These are phyloP conservation scores for Torulaspora maleeae DNA, from an alignment of 805 yeast species.

Conservation along the genomic window DNA sequence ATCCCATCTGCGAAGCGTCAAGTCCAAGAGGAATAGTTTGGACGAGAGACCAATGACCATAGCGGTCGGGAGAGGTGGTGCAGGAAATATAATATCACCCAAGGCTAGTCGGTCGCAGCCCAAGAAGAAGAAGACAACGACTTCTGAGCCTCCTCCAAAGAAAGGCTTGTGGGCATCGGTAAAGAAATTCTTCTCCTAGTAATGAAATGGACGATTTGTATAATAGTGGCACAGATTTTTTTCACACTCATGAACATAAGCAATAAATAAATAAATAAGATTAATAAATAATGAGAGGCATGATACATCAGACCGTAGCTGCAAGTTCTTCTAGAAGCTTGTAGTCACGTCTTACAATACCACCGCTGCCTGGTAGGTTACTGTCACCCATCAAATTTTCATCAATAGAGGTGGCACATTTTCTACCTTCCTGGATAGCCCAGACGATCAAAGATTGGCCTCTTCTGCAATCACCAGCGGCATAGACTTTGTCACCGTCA, in stretches of 20 bases:
- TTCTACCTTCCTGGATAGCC: constrained; percentile 99
- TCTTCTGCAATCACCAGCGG: constrained; percentile 98
- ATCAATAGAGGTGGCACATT: constrained; percentile 94
- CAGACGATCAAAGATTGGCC: constrained; percentile 97
- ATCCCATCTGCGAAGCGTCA: constrained; percentile 1
- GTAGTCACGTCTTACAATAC: constrained; percentile 81
- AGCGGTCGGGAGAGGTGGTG: constrained; percentile 36
- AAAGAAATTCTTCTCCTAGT: constrained; percentile 18
- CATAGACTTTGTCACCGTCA: constrained; percentile 63
- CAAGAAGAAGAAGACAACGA: constrained; percentile 8
- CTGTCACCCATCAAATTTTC: constrained; percentile 69
- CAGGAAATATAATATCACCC: constrained; percentile 35
- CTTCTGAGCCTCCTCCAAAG: constrained; percentile 9
- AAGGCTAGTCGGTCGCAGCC: constrained; percentile 15
- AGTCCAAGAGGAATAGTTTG: constrained; percentile 10
- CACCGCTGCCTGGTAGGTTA: constrained; percentile 89
- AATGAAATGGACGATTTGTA: neutral
- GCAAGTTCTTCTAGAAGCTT: constrained; percentile 73
- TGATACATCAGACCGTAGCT: constrained; percentile 29
- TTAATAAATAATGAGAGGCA: constrained; percentile 2
- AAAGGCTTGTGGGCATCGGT: constrained; percentile 18
- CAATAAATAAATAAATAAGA: constrained; percentile 7
- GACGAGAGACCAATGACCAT: constrained; percentile 22
- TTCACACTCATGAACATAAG: constrained; percentile 3
- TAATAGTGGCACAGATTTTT: neutral